A percentile compares a stretch with the other conserved stretches of the same genome.
These are phyloP conservation scores for Cercospora brassicicola DNA, from an alignment of 2,329 filamentous ascomycete genomes.

Conservation along the genomic window DNA sequence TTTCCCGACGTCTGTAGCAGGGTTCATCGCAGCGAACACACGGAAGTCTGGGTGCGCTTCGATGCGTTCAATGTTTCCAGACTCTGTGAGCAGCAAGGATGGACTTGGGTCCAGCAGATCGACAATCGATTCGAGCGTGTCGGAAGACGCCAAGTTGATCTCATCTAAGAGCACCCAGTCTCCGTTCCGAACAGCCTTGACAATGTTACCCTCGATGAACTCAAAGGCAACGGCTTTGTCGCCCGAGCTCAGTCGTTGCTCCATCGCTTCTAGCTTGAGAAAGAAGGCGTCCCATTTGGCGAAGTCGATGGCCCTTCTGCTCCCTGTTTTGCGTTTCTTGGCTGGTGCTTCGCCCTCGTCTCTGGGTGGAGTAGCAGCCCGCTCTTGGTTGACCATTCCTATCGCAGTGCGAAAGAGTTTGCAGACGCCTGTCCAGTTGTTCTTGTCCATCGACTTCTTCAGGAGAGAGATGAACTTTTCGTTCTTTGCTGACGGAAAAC, in stretches of 20 bases:
- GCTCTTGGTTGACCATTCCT: slow-evolving; percentile 71
- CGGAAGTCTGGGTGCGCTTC: slow-evolving; percentile 88
- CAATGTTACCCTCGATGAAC: slow-evolving; percentile 92
- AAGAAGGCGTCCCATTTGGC: slow-evolving; percentile 81
- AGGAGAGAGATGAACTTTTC: slow-evolving; percentile 80
- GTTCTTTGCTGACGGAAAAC: slow-evolving; percentile 86
- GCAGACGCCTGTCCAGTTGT: slow-evolving; percentile 83
- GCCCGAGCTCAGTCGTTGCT: slow-evolving; percentile 72
- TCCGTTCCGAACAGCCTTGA: slow-evolving; percentile 92
- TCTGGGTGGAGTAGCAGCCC: slow-evolving; percentile 50
- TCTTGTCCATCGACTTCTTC: slow-evolving; percentile 73
- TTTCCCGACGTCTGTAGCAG: slow-evolving; percentile 95
- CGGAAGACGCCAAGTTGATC: slow-evolving; percentile 91
- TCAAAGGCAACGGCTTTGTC: slow-evolving; percentile 83
- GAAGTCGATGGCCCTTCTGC: slow-evolving; percentile 46
- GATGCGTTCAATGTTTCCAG: slow-evolving; percentile 87
- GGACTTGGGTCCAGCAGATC: slow-evolving; percentile 78
- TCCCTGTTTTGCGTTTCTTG: slow-evolving; percentile 69
- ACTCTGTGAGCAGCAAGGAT: slow-evolving; percentile 87
- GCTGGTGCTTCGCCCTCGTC: slow-evolving; percentile 58
- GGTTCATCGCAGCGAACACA: slow-evolving; percentile 98
- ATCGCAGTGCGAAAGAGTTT: slow-evolving; percentile 87
- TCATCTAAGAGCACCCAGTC: slow-evolving; percentile 97
- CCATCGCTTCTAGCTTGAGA: slow-evolving; percentile 71
- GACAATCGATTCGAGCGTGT: slow-evolving; percentile 90